Base-by-base conservation (phyloP, 306 rosid genomes). In the Oxytropis ochrocephala region DNA sequence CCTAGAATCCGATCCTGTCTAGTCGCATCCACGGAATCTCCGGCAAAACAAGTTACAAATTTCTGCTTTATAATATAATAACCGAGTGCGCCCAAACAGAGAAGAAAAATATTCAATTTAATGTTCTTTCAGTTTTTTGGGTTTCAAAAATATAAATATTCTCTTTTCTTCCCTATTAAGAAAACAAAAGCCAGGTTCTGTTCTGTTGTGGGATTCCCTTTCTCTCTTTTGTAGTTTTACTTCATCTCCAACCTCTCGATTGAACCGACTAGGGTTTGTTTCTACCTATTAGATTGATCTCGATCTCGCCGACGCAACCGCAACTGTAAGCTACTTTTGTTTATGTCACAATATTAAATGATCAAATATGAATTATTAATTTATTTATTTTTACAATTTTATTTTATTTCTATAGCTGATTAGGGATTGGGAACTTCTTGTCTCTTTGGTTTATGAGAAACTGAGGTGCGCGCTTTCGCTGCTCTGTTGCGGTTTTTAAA, bases 191-290 rank as follows among this genome's bases (percentile, higher is more conserved):
- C 24, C 24, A 21, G 24, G 30, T 24, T 16, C 8, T 64, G 63
- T 47, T 55, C 35, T 55, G 77, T 17, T 27, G 54, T 24, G 49
- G 63, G 72, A 69, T 32, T 85, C 55, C 75, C 72, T 51, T 24
- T 62, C 58, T 27, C 69, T 54, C 51, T 49, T 62, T 44, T 11
- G 55, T 19, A 48, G 69, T 43, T 41, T 51, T 55, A 38, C 49
- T 52, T 41, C 7, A 21, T 57, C 44, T 47, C 35, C 4, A 13
- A 46, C 67, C 54, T 64, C 49, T 62, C 36, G 49, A 18, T 62
- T 62, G 38, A 65, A 88, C 84, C 83, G 36, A 65, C 79, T 80
- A 86, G 96, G 96, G 85, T 84, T 83, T 72, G 69, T 70, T 74
- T 61, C 64, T 38, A 41, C 62, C 86, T 67, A 17, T 63, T 16